Percentiles rank a stretch among this genome's conserved stretches.
These are phyloP conservation scores for Apiotrichum brassicae DNA, from an alignment of 1,284 basidiomycete species.

Conservation along the genomic window DNA sequence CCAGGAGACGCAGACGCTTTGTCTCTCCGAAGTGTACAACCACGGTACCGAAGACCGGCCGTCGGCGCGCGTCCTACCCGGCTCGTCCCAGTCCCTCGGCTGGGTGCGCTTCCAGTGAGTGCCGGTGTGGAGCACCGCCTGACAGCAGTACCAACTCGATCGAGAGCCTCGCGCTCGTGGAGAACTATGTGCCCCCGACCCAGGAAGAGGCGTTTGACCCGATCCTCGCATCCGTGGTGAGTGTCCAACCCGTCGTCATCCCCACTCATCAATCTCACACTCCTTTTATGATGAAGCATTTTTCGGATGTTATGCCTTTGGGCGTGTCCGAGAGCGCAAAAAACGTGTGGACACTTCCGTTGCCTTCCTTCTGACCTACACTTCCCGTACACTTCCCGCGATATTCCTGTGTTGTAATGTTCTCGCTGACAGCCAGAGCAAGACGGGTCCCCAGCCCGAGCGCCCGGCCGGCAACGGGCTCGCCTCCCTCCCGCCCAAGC, in stretches of 20 bases:
- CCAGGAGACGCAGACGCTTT: slow-evolving; percentile 42
- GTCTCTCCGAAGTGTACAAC: slow-evolving; percentile 42
- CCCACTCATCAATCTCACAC: background rate
- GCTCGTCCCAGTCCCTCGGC: slow-evolving; percentile 30
- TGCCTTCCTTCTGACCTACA: slow-evolving; percentile 45
- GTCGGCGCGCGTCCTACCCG: slow-evolving; percentile 27
- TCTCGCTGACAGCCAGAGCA: slow-evolving; percentile 10
- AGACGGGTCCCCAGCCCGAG: background rate
- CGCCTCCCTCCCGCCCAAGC: slow-evolving; percentile 22
- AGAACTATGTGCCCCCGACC: slow-evolving; percentile 38
- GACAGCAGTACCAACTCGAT: slow-evolving; percentile 42
- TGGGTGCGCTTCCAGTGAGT: slow-evolving; percentile 73
- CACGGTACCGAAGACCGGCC: slow-evolving; percentile 44
- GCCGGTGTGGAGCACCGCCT: background rate
- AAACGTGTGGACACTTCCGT: slow-evolving; percentile 46
- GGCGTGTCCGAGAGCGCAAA: slow-evolving; percentile 43
- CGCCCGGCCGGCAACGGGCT: background rate
- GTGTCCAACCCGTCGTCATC: slow-evolving; percentile 10
- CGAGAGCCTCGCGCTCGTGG: slow-evolving; percentile 37
- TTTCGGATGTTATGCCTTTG: slow-evolving; percentile 39
- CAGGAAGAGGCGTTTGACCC: slow-evolving; percentile 32
- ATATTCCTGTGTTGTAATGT: background rate
- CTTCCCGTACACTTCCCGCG: background rate
- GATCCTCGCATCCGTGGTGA: slow-evolving; percentile 40
- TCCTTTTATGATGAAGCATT: slow-evolving; percentile 41